Base-by-base conservation (phyloP, 2,329 filamentous ascomycete genomes). In the Clarireedia paspali region DNA sequence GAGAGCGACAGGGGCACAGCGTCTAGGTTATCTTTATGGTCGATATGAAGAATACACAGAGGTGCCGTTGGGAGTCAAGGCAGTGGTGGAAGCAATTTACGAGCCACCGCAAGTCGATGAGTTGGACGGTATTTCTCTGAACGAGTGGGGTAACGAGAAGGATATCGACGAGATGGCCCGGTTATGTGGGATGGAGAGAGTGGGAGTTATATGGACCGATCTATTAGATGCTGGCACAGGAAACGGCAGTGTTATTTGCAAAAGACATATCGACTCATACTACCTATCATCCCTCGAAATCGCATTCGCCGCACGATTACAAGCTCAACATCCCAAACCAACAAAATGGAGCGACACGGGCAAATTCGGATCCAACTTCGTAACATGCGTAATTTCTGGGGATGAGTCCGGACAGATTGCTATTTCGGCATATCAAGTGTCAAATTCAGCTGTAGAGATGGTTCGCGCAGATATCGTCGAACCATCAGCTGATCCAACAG, bases 261-360 rank as follows among this genome's bases (percentile, higher is more conserved):
- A 96, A 73, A 85, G 94, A 57, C 94, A 99, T 70, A 86, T 90
- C 53, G 92, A 97, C 71, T 96, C 92, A 0, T 70, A 95, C 73
- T 97, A 87, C 70, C 81, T 99, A 10, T 91, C 91, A 0, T 96
- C 94, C 0, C 82, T 95, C 12, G 94, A 99, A 71, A 87, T 97
- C 59, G 84, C 84, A 61, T 97, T 96, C 71, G 88, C 91, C 1
- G 86, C 94, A 20, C 83, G 91, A 48, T 79, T 95, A 59, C 94
- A 99, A 72, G 89, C 90, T 6, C 85, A 88, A 66, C 83, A 96
- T 64, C 91, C 92, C 0, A 92, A 95, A 65, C 78, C 90, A 17
- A 94, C 89, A 7, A 97, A 96, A 71, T 99, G 94, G 92, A 96
- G 92, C 70, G 91, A 96, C 66, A 95, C 89, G 2, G 94, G 92